phyloP scores from a whole-genome alignment of 1,284 basidiomycete genomes.

The Marasmius oreades region DNA sequence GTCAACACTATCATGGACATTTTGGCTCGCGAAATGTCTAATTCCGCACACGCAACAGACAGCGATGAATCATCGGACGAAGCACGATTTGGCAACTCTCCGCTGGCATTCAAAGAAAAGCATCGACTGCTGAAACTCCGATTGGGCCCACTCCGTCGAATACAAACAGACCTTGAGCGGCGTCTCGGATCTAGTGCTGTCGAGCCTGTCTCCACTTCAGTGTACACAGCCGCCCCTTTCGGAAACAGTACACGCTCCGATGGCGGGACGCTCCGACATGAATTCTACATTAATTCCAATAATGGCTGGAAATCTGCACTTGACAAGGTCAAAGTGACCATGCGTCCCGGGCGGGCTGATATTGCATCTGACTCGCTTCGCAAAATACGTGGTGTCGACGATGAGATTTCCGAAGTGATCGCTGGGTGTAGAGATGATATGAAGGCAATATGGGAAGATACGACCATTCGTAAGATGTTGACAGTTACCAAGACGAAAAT shows the following conservation, averaged over 20 bases:
- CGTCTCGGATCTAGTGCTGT: conserved; percentile 54
- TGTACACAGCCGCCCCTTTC: conserved; percentile 35
- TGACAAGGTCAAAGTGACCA: conserved; percentile 37
- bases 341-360: conserved; percentile 7
- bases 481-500: conserved; percentile 44
- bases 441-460: conserved; percentile 60
- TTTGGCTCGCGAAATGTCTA: conserved; percentile 51
- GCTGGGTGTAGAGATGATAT: conserved; percentile 62
- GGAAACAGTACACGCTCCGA: conserved; percentile 15
- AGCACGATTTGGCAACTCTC: conserved; percentile 29
- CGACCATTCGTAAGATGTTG: conserved; percentile 53
- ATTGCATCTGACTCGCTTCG: conserved; percentile 18
- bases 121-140: conserved; percentile 57
- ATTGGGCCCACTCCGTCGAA: conserved; percentile 51
- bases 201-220: conserved; percentile 38
- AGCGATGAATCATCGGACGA: conserved; percentile 37
- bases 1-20: conserved; percentile 57
- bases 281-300: conserved; percentile 54
- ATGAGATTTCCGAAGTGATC: conserved; percentile 54
- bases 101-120: conserved; percentile 53
- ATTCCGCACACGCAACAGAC: conserved; percentile 25
- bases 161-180: conserved; percentile 58
- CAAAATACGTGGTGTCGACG: conserved; percentile 41
- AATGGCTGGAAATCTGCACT: conserved; percentile 62
- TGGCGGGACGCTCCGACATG: conserved; percentile 31